These are phyloP conservation scores for Plasmodium reichenowi DNA, from an alignment of 169 alveolate species.

Conservation along the genomic window DNA sequence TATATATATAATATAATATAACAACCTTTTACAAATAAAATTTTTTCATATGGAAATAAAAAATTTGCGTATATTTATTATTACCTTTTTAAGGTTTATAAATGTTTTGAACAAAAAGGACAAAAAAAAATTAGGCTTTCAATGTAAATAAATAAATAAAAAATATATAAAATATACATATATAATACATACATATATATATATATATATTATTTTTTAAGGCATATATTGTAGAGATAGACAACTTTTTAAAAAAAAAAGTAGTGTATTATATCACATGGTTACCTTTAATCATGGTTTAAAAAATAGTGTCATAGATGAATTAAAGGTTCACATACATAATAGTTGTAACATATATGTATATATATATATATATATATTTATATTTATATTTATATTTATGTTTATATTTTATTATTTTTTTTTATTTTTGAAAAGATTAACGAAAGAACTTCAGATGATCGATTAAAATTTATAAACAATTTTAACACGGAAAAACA, in stretches of 20 bases:
- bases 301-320: conserved; percentile 57
- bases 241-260: conserved; percentile 50
- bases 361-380: background rate
- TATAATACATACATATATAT: background rate
- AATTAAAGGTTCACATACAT: conserved; percentile 30
- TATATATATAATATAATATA: conserved; percentile 1
- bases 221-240: conserved; percentile 73
- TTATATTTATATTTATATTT: background rate
- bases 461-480: conserved; percentile 52
- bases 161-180: background rate
- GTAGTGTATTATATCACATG: conserved; percentile 65
- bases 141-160: conserved; percentile 33
- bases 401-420: background rate
- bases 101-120: conserved; percentile 67
- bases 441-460: conserved; percentile 39
- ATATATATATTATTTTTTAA: conserved; percentile 11
- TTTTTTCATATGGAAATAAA: background rate
- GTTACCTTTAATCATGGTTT: conserved; percentile 71
- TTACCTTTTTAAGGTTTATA: conserved; percentile 32
- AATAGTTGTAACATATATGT: background rate
- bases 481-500: conserved; percentile 43
- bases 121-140: conserved; percentile 60
- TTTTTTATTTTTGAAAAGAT: conserved; percentile 20
- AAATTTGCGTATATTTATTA: background rate
- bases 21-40: too few relatives aligned